Percentiles rank a stretch among this genome's conserved stretches.
phyloP scores from a whole-genome alignment of 768 basidiomycete species.

The Leccinum longicurvipes region DNA sequence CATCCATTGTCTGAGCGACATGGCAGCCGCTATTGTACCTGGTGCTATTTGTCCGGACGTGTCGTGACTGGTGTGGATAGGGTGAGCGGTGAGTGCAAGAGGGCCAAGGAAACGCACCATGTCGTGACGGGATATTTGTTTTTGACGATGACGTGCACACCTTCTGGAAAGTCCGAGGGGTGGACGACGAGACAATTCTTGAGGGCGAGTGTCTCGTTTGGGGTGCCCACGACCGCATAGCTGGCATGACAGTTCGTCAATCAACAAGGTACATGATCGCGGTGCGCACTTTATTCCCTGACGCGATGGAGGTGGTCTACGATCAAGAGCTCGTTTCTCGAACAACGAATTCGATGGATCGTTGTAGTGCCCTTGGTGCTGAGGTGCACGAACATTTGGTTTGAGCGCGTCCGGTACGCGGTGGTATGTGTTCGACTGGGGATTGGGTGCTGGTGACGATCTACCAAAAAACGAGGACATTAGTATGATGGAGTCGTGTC shows the following conservation, averaged over 20 bases:
- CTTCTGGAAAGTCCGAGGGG: slow-evolving; percentile 68
- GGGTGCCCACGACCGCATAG: slow-evolving; percentile 56
- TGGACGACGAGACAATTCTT: slow-evolving; percentile 81
- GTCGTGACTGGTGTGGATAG: slow-evolving; percentile 58
- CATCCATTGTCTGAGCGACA: slow-evolving; percentile 85
- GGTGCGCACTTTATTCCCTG: slow-evolving; percentile 25
- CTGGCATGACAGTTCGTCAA: slow-evolving; percentile 27
- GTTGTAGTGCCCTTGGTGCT: slow-evolving; percentile 49
- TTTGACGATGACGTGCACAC: slow-evolving; percentile 76
- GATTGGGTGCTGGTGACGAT: slow-evolving; percentile 27
- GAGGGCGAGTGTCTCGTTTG: slow-evolving; percentile 67
- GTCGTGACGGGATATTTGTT: slow-evolving; percentile 68
- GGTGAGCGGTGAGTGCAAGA: slow-evolving; percentile 25
- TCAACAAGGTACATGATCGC: neutral
- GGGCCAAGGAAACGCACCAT: slow-evolving; percentile 46
- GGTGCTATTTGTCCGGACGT: slow-evolving; percentile 67
- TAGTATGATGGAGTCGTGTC: neutral
- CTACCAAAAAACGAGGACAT: slow-evolving; percentile 45
- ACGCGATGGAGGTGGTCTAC: slow-evolving; percentile 38
- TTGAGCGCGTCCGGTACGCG: slow-evolving; percentile 42
- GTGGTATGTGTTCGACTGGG: slow-evolving; percentile 41
- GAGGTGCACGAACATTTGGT: slow-evolving; percentile 34
- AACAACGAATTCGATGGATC: slow-evolving; percentile 49
- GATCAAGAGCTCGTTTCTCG: slow-evolving; percentile 46
- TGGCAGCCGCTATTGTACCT: slow-evolving; percentile 72